Percentiles rank a stretch among this genome's conserved stretches.
These are phyloP conservation scores for Pontederia paniculata DNA, from an alignment of 176 grass and related monocot genomes.

Conservation along the genomic window DNA sequence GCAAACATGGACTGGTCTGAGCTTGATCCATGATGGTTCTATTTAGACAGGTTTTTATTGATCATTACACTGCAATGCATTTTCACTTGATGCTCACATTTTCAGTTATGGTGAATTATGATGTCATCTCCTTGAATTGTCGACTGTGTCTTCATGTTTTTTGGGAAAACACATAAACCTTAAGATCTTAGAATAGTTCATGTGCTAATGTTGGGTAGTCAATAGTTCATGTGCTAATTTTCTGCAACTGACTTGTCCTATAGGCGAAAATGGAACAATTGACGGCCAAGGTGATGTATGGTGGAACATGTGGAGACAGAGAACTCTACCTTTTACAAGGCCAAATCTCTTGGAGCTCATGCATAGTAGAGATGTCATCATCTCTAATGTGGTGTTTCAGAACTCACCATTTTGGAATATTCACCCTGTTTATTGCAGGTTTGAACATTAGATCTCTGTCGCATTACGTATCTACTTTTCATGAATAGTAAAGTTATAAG, in stretches of 20 bases:
- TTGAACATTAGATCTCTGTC: not conserved
- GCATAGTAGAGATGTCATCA: slow-evolving; percentile 48
- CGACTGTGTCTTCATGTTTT: too few relatives aligned
- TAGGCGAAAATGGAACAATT: slow-evolving; percentile 81
- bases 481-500: not conserved
- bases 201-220: not conserved
- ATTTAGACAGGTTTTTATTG: too few relatives aligned
- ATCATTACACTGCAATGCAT: too few relatives aligned
- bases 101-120: too few relatives aligned
- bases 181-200: not conserved
- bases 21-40: too few relatives aligned
- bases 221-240: not conserved
- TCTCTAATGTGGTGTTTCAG: slow-evolving; percentile 60
- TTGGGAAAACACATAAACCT: too few relatives aligned
- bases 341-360: slow-evolving; percentile 69
- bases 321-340: slow-evolving; percentile 61
- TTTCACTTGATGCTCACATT: too few relatives aligned
- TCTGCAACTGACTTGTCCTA: not conserved
- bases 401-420: slow-evolving; percentile 91
- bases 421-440: slow-evolving; percentile 95
- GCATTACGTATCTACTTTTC: not conserved
- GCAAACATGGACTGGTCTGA: too few relatives aligned
- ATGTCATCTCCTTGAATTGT: too few relatives aligned
- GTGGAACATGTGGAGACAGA: slow-evolving; percentile 94
- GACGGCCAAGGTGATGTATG: slow-evolving; percentile 71